Evolutionary conservation across 2,329 filamentous ascomycete species (phyloP).

Genomic region (Penicillium sp.): DNA sequence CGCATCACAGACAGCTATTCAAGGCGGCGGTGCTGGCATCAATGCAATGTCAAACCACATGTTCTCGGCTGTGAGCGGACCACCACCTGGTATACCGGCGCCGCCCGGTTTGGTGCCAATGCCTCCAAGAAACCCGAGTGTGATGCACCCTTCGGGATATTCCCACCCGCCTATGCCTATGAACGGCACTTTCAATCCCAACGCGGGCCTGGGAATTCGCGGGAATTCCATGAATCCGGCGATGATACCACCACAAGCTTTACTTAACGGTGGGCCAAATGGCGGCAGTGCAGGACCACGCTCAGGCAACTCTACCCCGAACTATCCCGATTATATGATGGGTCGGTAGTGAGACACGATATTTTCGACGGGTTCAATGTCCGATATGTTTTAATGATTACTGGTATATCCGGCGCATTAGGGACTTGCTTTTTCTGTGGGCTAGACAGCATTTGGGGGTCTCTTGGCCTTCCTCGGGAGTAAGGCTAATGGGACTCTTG

Average conservation of each 20-base stretch:
- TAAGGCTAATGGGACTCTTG: constrained; percentile 39
- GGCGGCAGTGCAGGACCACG: constrained; percentile 36
- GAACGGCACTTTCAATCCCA: constrained; percentile 41
- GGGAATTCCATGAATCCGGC: constrained; percentile 38
- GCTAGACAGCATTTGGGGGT: constrained; percentile 49
- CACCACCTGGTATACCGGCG: constrained; percentile 78
- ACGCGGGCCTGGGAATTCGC: constrained; percentile 45
- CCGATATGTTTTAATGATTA: constrained; percentile 50
- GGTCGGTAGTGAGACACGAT: constrained; percentile 44
- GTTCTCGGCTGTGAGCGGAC: constrained; percentile 73
- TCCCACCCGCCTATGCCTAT: constrained; percentile 34
- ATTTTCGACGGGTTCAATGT: constrained; percentile 41
- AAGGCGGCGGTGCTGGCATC: constrained; percentile 64
- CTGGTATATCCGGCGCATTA: constrained; percentile 47
- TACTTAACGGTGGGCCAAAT: constrained; percentile 34
- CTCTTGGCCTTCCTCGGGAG: constrained; percentile 39
- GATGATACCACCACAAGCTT: constrained; percentile 35
- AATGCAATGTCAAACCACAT: constrained; percentile 61
- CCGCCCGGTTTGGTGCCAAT: constrained; percentile 70
- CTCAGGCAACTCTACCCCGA: constrained; percentile 42
- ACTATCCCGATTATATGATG: constrained; percentile 56
- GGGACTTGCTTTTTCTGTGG: constrained; percentile 40
- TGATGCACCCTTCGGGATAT: constrained; percentile 37
- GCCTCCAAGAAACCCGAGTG: constrained; percentile 37
- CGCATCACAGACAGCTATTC: constrained; percentile 57